phyloP scores from a whole-genome alignment of 2,329 filamentous ascomycete genomes.

The Colletotrichum sp. region DNA sequence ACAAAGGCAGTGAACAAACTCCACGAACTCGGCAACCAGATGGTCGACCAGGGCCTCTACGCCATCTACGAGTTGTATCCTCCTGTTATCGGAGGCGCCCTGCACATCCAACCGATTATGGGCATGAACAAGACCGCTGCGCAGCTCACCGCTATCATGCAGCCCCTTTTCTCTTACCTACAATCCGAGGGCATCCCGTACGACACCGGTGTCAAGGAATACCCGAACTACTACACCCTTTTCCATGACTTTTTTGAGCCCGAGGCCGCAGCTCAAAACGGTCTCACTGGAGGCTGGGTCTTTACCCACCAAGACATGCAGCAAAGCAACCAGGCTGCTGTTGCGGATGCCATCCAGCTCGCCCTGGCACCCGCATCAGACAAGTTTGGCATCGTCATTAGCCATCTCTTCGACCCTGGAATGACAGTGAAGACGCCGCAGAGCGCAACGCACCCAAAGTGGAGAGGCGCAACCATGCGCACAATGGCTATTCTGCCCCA shows the following conservation, averaged over 20 bases:
- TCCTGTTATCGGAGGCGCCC: neutral
- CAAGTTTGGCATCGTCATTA: slow-evolving; percentile 10
- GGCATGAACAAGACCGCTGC: slow-evolving; percentile 21
- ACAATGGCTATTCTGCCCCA: slow-evolving; percentile 18
- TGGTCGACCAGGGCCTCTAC: slow-evolving; percentile 20
- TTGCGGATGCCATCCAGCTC: slow-evolving; percentile 4
- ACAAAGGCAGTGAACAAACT: slow-evolving; percentile 14
- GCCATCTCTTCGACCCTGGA: slow-evolving; percentile 19
- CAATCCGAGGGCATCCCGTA: slow-evolving; percentile 4
- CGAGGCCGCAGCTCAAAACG: slow-evolving; percentile 19
- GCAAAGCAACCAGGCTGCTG: neutral
- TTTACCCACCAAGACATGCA: slow-evolving; percentile 19
- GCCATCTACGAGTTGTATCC: slow-evolving; percentile 21
- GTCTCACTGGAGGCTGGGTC: slow-evolving; percentile 21
- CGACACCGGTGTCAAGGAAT: slow-evolving; percentile 6
- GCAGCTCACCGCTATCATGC: slow-evolving; percentile 1
- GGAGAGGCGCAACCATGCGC: slow-evolving; percentile 17
- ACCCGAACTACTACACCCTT: slow-evolving; percentile 13
- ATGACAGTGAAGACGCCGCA: neutral
- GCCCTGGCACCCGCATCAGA: neutral
- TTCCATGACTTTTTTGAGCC: slow-evolving; percentile 21
- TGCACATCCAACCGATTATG: slow-evolving; percentile 24
- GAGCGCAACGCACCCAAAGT: slow-evolving; percentile 18
- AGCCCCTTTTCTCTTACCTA: slow-evolving; percentile 12
- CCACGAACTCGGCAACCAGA: slow-evolving; percentile 7